Conservation (phyloP, 2,329 filamentous ascomycete genomes). For the Fusarium odoratissimum region DNA sequence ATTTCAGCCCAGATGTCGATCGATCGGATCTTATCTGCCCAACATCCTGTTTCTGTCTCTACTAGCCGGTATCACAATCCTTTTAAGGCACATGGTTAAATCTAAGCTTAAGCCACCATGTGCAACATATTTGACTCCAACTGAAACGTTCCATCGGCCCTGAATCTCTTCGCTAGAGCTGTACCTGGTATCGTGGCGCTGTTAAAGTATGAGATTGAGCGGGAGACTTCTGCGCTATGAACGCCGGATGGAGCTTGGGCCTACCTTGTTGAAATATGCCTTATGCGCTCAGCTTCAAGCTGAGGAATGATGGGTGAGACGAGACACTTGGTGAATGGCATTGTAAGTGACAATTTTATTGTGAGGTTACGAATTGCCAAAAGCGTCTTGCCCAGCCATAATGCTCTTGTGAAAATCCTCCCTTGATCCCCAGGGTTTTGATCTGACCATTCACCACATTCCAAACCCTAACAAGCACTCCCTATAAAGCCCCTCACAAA, state of each 20-base stretch:
- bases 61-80: background rate
- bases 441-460: background rate
- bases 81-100: background rate
- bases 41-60: background rate
- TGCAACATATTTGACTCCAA: background rate
- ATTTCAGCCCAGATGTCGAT: background rate
- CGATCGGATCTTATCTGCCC: background rate
- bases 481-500: no score
- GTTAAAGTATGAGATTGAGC: background rate
- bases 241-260: background rate
- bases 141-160: background rate
- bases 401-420: background rate
- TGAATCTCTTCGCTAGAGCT: background rate
- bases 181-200: background rate
- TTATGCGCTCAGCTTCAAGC: background rate
- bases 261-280: background rate
- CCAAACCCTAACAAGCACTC: background rate
- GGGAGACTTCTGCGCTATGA: no score
- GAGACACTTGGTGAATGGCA: background rate
- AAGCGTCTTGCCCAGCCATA: background rate
- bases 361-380: background rate
- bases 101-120: background rate
- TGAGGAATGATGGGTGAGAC: background rate
- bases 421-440: background rate
- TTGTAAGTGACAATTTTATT: background rate